phyloP scores from a whole-genome alignment of 2,329 filamentous ascomycete species.

The Aspergillus tubingensis region DNA sequence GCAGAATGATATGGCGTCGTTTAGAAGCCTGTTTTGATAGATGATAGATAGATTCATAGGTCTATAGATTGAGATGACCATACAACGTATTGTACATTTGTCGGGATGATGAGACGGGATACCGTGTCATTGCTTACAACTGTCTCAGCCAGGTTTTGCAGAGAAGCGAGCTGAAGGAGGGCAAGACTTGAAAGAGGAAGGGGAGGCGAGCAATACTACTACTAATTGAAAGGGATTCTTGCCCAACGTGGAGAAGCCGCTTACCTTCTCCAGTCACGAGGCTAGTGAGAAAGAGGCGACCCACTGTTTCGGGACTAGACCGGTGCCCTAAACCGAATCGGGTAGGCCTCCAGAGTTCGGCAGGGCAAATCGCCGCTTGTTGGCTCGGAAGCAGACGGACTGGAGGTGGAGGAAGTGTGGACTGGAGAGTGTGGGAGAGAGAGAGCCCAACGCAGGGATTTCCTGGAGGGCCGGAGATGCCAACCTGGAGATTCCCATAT shows the following conservation, averaged over 20 bases:
- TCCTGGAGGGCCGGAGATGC: slow-evolving; percentile 4
- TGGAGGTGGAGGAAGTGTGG: not conserved
- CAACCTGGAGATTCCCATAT: slow-evolving; percentile 15
- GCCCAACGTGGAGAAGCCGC: slow-evolving; percentile 5
- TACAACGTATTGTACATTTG: too few relatives aligned
- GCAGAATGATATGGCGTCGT: not conserved
- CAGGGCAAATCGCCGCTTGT: slow-evolving; percentile 4
- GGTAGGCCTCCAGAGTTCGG: slow-evolving; percentile 13
- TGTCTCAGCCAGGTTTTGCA: too few relatives aligned
- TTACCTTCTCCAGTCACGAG: not conserved
- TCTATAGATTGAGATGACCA: too few relatives aligned
- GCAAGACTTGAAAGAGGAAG: not conserved
- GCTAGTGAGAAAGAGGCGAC: not conserved
- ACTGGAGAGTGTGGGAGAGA: slow-evolving; percentile 3
- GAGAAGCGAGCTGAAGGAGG: not conserved
- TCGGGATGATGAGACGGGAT: too few relatives aligned
- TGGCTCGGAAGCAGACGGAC: slow-evolving; percentile 5
- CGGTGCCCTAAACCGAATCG: not conserved
- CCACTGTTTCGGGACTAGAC: not conserved
- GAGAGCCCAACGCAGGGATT: not conserved
- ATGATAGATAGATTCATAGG: too few relatives aligned
- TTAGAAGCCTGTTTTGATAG: not conserved
- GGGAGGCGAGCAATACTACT: not conserved
- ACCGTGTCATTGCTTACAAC: too few relatives aligned
- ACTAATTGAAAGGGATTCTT: slow-evolving; percentile 3